Evolutionary conservation across 108 stramenopile genomes (phyloP).

Genomic region (Nitzschia inconspicua): DNA sequence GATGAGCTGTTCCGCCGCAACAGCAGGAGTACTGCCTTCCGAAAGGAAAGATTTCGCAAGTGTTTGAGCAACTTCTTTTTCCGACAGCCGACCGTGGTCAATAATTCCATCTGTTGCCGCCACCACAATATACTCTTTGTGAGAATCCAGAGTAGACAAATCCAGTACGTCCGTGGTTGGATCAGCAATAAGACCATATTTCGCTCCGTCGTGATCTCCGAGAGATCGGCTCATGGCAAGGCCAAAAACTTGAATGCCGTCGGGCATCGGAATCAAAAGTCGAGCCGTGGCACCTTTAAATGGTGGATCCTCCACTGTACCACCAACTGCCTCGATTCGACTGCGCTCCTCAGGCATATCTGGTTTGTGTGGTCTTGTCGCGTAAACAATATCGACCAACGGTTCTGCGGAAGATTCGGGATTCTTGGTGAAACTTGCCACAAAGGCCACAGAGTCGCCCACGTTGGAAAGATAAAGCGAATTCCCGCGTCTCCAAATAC

Average conservation of each 20-base stretch:
- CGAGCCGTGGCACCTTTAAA: conserved; percentile 28
- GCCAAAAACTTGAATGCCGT: conserved; percentile 23
- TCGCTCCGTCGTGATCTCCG: conserved; percentile 63
- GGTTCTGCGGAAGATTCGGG: not conserved
- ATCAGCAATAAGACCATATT: conserved; percentile 54
- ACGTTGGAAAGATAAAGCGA: conserved; percentile 56
- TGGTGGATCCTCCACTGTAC: conserved; percentile 44
- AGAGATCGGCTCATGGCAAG: conserved; percentile 75
- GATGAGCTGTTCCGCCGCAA: conserved; percentile 18
- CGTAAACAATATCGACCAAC: conserved; percentile 26
- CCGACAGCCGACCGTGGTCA: conserved; percentile 32
- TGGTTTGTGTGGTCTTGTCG: conserved; percentile 56
- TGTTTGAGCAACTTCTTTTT: conserved; percentile 39
- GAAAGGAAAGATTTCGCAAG: conserved; percentile 32
- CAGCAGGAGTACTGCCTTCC: not conserved
- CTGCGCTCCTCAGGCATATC: conserved; percentile 54
- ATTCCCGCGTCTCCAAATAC: conserved; percentile 28
- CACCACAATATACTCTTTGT: conserved; percentile 45
- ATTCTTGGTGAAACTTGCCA: conserved; percentile 28
- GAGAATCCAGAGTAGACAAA: conserved; percentile 12
- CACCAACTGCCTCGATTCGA: conserved; percentile 69
- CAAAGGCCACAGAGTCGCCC: conserved; percentile 66
- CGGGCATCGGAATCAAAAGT: conserved; percentile 20
- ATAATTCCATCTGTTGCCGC: conserved; percentile 70
- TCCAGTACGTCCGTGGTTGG: conserved; percentile 53